phyloP scores from a whole-genome alignment of 2,329 filamentous ascomycete species.

The Claviceps sp. region DNA sequence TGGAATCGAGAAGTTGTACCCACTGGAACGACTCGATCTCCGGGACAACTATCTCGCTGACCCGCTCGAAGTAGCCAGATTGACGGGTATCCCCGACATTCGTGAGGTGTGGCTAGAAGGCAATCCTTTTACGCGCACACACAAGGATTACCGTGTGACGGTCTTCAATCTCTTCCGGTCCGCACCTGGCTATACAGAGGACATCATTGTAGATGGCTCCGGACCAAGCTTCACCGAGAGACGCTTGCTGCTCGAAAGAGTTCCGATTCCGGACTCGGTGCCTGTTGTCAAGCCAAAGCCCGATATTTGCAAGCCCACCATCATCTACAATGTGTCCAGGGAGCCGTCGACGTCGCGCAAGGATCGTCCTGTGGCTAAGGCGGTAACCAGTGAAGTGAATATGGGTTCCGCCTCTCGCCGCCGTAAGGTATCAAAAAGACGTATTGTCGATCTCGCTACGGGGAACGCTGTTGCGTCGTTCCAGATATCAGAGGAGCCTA shows the following conservation, averaged over 20 bases:
- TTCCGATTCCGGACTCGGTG: conserved; percentile 58
- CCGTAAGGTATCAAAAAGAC: conserved; percentile 44
- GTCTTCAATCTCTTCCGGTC: conserved; percentile 95
- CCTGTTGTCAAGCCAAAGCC: conserved; percentile 62
- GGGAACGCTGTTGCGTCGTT: conserved; percentile 25
- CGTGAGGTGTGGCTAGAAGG: conserved; percentile 85
- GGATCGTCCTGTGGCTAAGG: conserved; percentile 39
- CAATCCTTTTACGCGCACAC: conserved; percentile 83
- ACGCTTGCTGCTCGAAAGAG: conserved; percentile 71
- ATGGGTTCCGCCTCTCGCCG: conserved; percentile 43
- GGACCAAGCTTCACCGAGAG: conserved; percentile 77
- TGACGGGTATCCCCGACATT: conserved; percentile 84
- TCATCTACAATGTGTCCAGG: conserved; percentile 37
- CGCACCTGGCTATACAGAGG: conserved; percentile 79
- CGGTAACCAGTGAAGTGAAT: conserved; percentile 44
- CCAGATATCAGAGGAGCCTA: conserved; percentile 16
- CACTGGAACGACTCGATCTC: conserved; percentile 79
- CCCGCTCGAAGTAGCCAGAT: conserved; percentile 74
- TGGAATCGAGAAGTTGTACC: conserved; percentile 77
- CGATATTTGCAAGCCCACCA: conserved; percentile 54
- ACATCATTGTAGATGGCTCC: conserved; percentile 76
- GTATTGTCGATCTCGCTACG: conserved; percentile 52
- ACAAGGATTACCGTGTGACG: conserved; percentile 70
- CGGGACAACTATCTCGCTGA: conserved; percentile 87
- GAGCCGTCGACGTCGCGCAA: conserved; percentile 44